These are phyloP conservation scores for Mrakia gelida DNA, from an alignment of 768 basidiomycete genomes.

Conservation along the genomic window DNA sequence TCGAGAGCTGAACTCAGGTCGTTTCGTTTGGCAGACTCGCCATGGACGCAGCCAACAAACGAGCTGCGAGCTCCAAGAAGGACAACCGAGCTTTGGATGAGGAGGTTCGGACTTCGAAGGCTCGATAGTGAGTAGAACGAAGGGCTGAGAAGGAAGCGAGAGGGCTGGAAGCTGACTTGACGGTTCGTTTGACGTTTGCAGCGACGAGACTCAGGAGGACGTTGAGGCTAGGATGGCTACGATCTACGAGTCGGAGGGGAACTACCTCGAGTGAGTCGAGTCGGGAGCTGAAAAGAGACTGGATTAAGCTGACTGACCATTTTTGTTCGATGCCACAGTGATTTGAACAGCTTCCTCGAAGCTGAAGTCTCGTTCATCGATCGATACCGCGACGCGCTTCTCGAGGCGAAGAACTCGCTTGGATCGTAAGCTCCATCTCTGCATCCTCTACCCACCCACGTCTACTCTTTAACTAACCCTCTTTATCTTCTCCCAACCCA, in stretches of 20 bases:
- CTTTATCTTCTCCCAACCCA: not conserved
- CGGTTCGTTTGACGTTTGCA: constrained; percentile 40
- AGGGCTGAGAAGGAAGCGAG: not conserved
- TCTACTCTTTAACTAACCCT: not conserved
- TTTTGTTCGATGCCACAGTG: constrained; percentile 41
- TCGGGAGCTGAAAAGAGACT: no score
- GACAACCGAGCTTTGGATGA: constrained; percentile 72
- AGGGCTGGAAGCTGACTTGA: not conserved
- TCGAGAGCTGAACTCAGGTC: not conserved
- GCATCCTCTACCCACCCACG: no score
- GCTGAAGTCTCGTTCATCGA: constrained; percentile 68
- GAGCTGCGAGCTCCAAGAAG: constrained; percentile 67
- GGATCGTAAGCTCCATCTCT: not conserved
- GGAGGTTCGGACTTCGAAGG: constrained; percentile 64
- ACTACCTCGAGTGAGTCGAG: constrained; percentile 52
- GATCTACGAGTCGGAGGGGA: constrained; percentile 73
- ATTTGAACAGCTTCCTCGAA: constrained; percentile 67
- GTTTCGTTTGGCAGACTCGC: constrained; percentile 53
- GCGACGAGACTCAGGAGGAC: constrained; percentile 82
- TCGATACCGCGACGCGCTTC: constrained; percentile 67
- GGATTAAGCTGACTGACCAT: not conserved
- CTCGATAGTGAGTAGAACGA: constrained; percentile 61
- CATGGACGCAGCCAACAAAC: constrained; percentile 68
- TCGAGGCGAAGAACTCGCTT: constrained; percentile 55
- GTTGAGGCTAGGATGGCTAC: constrained; percentile 71